Percentiles rank a stretch among this genome's conserved stretches.
phyloP scores from a whole-genome alignment of 139 green algal genomes.

The Parachlorella kessleri region DNA sequence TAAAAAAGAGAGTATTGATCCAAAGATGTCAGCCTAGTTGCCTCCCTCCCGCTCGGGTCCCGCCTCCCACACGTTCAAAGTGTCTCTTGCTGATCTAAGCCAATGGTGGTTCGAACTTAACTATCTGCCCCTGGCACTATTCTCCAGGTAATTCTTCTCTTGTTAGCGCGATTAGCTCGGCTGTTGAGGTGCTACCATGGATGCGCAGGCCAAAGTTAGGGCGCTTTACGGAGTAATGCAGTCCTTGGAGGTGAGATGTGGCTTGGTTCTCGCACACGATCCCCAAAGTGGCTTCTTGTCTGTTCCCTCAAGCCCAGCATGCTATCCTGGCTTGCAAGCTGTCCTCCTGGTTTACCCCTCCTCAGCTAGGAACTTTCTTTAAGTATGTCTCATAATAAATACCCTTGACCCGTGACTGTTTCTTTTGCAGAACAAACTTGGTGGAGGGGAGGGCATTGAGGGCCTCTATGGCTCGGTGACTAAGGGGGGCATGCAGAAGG shows the following conservation, averaged over 20 bases:
- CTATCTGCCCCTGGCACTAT: no score
- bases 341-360: not conserved
- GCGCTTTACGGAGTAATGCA: constrained; percentile 67
- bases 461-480: constrained; percentile 92
- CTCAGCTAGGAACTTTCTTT: no score
- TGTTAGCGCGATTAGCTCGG: no score
- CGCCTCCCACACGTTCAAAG: no score
- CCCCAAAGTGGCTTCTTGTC: not conserved
- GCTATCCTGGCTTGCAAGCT: not conserved
- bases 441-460: constrained; percentile 90
- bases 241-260: constrained; percentile 55
- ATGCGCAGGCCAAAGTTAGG: constrained; percentile 19
- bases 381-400: not conserved
- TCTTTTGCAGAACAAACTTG: constrained; percentile 74
- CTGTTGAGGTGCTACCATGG: not conserved
- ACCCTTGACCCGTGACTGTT: not conserved
- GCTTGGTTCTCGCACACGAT: not conserved
- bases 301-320: not conserved
- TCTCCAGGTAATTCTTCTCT: no score
- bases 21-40: no score
- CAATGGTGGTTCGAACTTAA: no score
- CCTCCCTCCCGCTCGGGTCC: no score
- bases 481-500: constrained; percentile 68
- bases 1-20: no score
- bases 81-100: no score